phyloP scores from a whole-genome alignment of 2,329 filamentous ascomycete species.

The Colletotrichum lindemuthianum region DNA sequence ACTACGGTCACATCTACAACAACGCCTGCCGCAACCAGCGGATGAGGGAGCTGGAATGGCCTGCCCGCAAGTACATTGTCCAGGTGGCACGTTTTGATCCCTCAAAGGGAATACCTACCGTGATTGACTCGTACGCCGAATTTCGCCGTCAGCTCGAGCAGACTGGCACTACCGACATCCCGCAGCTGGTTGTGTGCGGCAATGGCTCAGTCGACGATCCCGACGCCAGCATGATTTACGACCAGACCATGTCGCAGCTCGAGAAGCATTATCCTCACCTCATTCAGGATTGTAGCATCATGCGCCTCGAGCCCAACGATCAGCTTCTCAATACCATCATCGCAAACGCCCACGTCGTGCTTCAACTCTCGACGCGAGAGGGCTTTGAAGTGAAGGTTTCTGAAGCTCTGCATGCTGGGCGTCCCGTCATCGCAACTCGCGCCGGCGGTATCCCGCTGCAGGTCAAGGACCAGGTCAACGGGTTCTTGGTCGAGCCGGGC shows the following conservation, averaged over 20 bases:
- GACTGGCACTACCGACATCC: constrained; percentile 60
- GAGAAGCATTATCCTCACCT: constrained; percentile 71
- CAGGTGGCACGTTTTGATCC: constrained; percentile 87
- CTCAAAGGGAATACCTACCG: constrained; percentile 82
- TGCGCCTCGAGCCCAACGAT: constrained; percentile 81
- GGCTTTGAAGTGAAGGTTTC: constrained; percentile 90
- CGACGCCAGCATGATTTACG: constrained; percentile 77
- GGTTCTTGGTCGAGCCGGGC: constrained; percentile 77
- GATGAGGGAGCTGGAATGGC: constrained; percentile 69
- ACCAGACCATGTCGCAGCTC: constrained; percentile 75
- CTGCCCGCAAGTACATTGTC: constrained; percentile 75
- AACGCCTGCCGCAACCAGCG: constrained; percentile 66
- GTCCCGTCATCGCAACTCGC: constrained; percentile 78
- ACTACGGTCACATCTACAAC: constrained; percentile 81
- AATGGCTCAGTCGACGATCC: constrained; percentile 86
- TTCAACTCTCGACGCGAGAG: constrained; percentile 84
- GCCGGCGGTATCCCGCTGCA: constrained; percentile 86
- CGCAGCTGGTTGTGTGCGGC: constrained; percentile 81
- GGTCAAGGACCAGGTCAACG: constrained; percentile 75
- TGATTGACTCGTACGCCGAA: constrained; percentile 79
- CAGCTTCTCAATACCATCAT: constrained; percentile 83
- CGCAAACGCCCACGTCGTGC: constrained; percentile 75
- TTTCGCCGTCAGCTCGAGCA: constrained; percentile 72
- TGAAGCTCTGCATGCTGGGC: constrained; percentile 82
- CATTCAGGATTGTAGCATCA: constrained; percentile 74